Evolutionary conservation across 1,284 basidiomycete species (phyloP).

Genomic region (Phlebopus sp.): DNA sequence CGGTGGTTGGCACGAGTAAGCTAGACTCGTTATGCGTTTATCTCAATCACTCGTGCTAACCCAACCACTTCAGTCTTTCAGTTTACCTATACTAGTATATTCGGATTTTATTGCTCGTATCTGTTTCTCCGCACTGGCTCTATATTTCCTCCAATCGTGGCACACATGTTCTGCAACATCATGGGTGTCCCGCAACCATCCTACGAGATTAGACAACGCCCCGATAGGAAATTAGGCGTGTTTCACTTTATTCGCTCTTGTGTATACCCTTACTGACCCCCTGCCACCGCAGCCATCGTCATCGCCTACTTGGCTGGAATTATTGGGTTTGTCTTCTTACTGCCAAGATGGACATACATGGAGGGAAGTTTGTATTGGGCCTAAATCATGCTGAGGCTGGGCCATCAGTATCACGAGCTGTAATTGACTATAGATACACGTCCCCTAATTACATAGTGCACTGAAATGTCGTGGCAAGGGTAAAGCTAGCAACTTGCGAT

Average conservation of each 20-base stretch:
- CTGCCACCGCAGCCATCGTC: conserved; percentile 39
- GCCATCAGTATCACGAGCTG: neutral
- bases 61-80: conserved; percentile 66
- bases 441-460: neutral
- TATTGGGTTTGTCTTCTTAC: conserved; percentile 35
- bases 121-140: conserved; percentile 81
- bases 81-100: conserved; percentile 85
- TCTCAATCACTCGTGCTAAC: conserved; percentile 9
- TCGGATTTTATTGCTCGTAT: conserved; percentile 87
- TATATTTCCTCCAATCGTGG: conserved; percentile 58
- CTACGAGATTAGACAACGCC: conserved; percentile 36
- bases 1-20: conserved; percentile 61
- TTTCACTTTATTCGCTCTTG: conserved; percentile 8
- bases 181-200: conserved; percentile 80
- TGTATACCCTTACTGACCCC: conserved; percentile 9
- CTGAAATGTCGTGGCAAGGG: too few relatives aligned
- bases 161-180: conserved; percentile 90
- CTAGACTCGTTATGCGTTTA: conserved; percentile 9
- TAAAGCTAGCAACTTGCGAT: too few relatives aligned
- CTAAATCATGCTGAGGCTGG: conserved; percentile 16
- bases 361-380: conserved; percentile 38
- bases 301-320: conserved; percentile 49
- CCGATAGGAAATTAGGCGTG: conserved; percentile 38
- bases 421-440: neutral
- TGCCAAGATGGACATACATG: conserved; percentile 35